A percentile compares a stretch with the other conserved stretches of the same genome.
phyloP scores from a whole-genome alignment of 805 yeast species.

The Priceomyces castillae region DNA sequence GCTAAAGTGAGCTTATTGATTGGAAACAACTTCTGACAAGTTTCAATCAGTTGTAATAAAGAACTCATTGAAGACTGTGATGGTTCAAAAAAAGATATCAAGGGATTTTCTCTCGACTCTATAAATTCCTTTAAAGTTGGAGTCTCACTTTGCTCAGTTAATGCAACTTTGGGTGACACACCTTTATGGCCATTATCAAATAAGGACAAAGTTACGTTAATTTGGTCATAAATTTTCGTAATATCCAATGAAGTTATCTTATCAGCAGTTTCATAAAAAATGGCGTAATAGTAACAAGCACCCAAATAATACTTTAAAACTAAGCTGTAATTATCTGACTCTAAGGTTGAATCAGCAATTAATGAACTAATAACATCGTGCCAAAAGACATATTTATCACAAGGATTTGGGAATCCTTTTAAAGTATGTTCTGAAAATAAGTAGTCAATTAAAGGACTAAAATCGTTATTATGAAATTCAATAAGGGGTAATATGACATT shows the following conservation, averaged over 20 bases:
- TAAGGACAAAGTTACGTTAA: slow-evolving; percentile 20
- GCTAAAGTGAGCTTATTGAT: slow-evolving; percentile 33
- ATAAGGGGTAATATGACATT: slow-evolving; percentile 30
- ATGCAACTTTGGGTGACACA: background rate
- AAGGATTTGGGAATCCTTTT: background rate
- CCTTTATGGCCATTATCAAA: background rate
- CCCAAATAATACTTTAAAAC: slow-evolving; percentile 20
- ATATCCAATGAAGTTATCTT: slow-evolving; percentile 24
- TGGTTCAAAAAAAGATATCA: slow-evolving; percentile 15
- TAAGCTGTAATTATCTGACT: slow-evolving; percentile 9
- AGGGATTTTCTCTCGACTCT: slow-evolving; percentile 12
- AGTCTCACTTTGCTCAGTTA: background rate
- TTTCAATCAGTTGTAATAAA: slow-evolving; percentile 21
- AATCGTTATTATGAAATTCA: slow-evolving; percentile 16
- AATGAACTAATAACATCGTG: slow-evolving; percentile 15
- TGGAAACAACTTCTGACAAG: slow-evolving; percentile 34
- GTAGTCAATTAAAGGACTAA: slow-evolving; percentile 27
- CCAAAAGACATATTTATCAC: slow-evolving; percentile 23
- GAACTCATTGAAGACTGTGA: slow-evolving; percentile 13
- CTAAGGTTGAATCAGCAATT: slow-evolving; percentile 7
- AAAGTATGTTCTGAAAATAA: slow-evolving; percentile 11
- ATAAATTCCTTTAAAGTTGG: slow-evolving; percentile 14
- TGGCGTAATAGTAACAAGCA: slow-evolving; percentile 21
- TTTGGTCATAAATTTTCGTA: slow-evolving; percentile 26
- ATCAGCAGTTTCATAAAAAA: slow-evolving; percentile 12